Evolutionary conservation across 495 filamentous ascomycete species (phyloP).

Genomic region (Darksidea phi): DNA sequence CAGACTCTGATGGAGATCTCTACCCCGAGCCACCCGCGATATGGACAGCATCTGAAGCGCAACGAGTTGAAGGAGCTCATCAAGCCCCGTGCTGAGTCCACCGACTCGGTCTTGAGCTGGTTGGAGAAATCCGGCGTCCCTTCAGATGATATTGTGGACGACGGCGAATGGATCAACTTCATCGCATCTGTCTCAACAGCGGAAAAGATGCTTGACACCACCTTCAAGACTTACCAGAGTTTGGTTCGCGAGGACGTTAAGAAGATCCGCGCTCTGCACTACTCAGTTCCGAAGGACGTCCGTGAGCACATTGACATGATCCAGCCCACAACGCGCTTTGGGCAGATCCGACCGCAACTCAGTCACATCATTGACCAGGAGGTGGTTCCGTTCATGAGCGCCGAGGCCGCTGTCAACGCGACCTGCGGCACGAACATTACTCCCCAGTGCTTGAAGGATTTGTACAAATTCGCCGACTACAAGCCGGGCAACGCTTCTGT

Average conservation of each 20-base stretch:
- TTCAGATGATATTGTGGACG: conserved; percentile 33
- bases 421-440: conserved; percentile 56
- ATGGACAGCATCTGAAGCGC: conserved; percentile 64
- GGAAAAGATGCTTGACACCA: conserved; percentile 42
- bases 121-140: conserved; percentile 35
- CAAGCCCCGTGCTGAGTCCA: conserved; percentile 32
- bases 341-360: conserved; percentile 42
- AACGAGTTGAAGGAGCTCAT: conserved; percentile 45
- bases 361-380: conserved; percentile 32
- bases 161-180: conserved; percentile 44
- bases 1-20: conserved; percentile 61
- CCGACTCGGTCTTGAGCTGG: conserved; percentile 37
- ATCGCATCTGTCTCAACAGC: conserved; percentile 37
- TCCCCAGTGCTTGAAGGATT: conserved; percentile 57
- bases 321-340: conserved; percentile 60
- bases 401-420: conserved; percentile 28
- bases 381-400: conserved; percentile 5
- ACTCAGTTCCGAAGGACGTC: conserved; percentile 62
- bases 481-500: conserved; percentile 49
- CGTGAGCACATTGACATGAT: conserved; percentile 55
- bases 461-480: conserved; percentile 60
- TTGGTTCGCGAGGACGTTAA: conserved; percentile 25
- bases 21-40: conserved; percentile 58
- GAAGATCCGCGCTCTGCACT: conserved; percentile 56
- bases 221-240: conserved; percentile 39